These are phyloP conservation scores for Alloteropsis angusta DNA, from an alignment of 202 grass and related monocot genomes.

Conservation along the genomic window DNA sequence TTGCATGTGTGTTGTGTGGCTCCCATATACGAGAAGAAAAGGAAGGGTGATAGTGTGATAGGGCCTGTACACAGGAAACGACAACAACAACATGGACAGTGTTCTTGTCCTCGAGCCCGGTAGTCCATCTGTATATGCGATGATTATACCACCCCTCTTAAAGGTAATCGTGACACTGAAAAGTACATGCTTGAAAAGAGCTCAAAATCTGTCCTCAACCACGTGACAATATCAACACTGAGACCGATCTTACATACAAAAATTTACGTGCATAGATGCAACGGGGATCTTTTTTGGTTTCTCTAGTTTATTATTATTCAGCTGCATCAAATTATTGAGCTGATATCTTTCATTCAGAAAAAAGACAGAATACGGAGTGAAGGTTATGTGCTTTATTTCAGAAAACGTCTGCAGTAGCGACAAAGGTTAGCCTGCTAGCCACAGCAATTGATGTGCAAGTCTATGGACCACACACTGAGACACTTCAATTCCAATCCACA, in stretches of 20 bases:
- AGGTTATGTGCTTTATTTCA: not conserved
- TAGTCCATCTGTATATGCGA: not conserved
- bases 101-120: not conserved
- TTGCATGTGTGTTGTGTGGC: not conserved
- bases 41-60: too few species aligned
- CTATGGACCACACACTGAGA: not conserved
- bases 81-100: not conserved
- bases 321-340: not conserved
- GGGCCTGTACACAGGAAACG: not conserved
- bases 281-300: not conserved
- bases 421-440: not conserved
- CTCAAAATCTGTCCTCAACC: not conserved
- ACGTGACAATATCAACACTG: not conserved
- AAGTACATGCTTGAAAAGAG: not conserved
- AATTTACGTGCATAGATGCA: not conserved
- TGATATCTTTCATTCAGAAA: not conserved
- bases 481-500: not conserved
- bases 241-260: not conserved
- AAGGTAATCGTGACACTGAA: not conserved
- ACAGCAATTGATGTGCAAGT: not conserved
- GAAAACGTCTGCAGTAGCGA: not conserved
- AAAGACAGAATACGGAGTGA: not conserved
- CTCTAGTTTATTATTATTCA: not conserved
- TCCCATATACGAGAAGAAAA: not conserved
- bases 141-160: too few species aligned